phyloP scores from a whole-genome alignment of 441 rosid genomes.

The Erysimum cheiri region DNA sequence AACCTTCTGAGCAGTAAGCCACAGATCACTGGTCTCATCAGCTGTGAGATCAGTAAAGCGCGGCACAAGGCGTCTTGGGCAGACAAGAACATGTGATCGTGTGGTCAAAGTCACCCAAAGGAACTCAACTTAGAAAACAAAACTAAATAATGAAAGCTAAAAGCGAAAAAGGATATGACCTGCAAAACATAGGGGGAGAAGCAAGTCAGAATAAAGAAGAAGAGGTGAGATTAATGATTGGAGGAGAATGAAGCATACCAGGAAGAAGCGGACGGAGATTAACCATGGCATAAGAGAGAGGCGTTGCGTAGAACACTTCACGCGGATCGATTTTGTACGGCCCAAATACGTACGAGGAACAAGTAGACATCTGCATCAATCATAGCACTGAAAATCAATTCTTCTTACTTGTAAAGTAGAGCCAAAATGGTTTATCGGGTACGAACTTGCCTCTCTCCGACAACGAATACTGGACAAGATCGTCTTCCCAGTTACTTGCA shows the following conservation, averaged over 20 bases:
- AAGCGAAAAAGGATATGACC: conserved; percentile 62
- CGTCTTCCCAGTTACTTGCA: conserved; percentile 43
- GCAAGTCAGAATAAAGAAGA: not conserved
- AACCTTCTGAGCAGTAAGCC: conserved; percentile 78
- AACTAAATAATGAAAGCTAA: conserved; percentile 11
- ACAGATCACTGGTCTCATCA: conserved; percentile 76
- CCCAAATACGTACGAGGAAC: conserved; percentile 52
- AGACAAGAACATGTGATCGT: conserved; percentile 79
- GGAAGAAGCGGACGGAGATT: conserved; percentile 73
- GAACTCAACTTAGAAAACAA: conserved; percentile 11
- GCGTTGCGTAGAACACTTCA: conserved; percentile 68
- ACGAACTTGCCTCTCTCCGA: conserved; percentile 33
- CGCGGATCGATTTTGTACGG: conserved; percentile 61
- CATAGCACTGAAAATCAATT: conserved; percentile 2
- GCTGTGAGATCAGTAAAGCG: conserved; percentile 85
- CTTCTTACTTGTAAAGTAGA: not conserved
- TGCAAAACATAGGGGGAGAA: conserved; percentile 34
- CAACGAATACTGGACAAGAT: conserved; percentile 35
- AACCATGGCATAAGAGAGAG: conserved; percentile 69
- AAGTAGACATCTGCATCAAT: conserved; percentile 49
- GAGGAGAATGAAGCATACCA: conserved; percentile 41
- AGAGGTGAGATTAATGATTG: not conserved
- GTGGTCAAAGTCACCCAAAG: conserved; percentile 61
- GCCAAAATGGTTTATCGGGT: not conserved
- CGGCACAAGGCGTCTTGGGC: conserved; percentile 83